Evolutionary conservation across 177 flowering plant genomes (phyloP), one percentile per base, ranked within the genome.

Genomic region (Telopea speciosissima): DNA sequence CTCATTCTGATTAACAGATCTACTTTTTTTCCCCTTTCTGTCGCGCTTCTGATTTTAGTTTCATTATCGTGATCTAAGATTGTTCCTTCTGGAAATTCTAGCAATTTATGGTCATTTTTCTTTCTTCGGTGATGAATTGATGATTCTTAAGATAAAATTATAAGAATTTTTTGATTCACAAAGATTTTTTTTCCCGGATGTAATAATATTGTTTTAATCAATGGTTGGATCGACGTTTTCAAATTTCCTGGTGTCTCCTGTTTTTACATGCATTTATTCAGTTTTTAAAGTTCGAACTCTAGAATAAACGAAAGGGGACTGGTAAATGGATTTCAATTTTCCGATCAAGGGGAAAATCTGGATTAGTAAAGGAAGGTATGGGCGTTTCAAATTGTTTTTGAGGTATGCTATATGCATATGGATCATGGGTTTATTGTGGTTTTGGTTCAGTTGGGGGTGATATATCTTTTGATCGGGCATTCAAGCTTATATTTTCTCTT

Each of bases 1-100:
- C 26, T 31, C 24, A 36, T 36, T 36, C 9, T 3, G 40, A 36
- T 36, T 5, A 36, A 3, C 9, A 36, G 40, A 8, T 95, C 97
- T 73, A 95, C 97, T 16, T 89, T 95, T 95, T 93, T 22, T 49
- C 13, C 10, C 10, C 8, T 8, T 49, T 12, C 4, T 13, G 54
- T 13, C 5, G 16, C 8, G 54, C 0, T 62, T 9, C 23, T 26
- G 62, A 70, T 63, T 56, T 45, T 28, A 7, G 25, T 58, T 63
- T 16, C 54, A 25, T 65, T 25, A 12, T 62, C 16, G 16, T n/a
- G 2, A 14, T 12, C 6, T 10, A 45, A 22, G 8, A 10, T 1
- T 73, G 42, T 24, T 52, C 21, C 22, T 36, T 21, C 65, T 33
- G 56, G 13, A 22, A 31, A 16, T 31, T 22, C 9, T 70, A 25